Evolutionary conservation across 345 rosid species (phyloP).

Genomic region (Physaria fendleri): DNA sequence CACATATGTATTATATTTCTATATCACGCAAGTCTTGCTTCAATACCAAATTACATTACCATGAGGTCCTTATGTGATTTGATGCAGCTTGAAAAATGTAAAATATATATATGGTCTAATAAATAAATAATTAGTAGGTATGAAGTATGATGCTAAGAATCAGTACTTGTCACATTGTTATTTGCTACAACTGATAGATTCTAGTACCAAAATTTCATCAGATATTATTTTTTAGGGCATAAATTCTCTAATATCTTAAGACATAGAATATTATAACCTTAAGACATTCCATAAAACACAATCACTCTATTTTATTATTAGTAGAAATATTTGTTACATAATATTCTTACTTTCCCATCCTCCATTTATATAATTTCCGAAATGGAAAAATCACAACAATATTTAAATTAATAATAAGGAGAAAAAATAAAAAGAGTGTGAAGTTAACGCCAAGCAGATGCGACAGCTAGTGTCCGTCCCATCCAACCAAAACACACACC

Average conservation of each 20-base stretch:
- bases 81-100: not conserved
- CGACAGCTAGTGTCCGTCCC: conserved; percentile 83
- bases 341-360: conserved; percentile 22
- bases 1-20: not conserved
- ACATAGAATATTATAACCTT: conserved; percentile 30
- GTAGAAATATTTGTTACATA: conserved; percentile 28
- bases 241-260: conserved; percentile 23
- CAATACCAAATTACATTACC: not conserved
- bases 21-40: not conserved
- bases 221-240: conserved; percentile 19
- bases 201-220: conserved; percentile 11
- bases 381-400: conserved; percentile 27
- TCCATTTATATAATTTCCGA: conserved; percentile 34
- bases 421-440: conserved; percentile 14
- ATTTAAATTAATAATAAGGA: conserved; percentile 12
- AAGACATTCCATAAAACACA: conserved; percentile 25
- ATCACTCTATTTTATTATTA: conserved; percentile 32
- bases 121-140: conserved; percentile 6
- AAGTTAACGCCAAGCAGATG: conserved; percentile 92
- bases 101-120: too few relatives aligned
- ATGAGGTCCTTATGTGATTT: not conserved
- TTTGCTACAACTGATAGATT: conserved; percentile 13
- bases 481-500: conserved; percentile 87
- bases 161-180: conserved; percentile 21
- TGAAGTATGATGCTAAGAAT: conserved; percentile 16